Percentiles rank a stretch among this genome's conserved stretches.
phyloP scores from a whole-genome alignment of 345 rosid species.

The Pugionium cornutum region DNA sequence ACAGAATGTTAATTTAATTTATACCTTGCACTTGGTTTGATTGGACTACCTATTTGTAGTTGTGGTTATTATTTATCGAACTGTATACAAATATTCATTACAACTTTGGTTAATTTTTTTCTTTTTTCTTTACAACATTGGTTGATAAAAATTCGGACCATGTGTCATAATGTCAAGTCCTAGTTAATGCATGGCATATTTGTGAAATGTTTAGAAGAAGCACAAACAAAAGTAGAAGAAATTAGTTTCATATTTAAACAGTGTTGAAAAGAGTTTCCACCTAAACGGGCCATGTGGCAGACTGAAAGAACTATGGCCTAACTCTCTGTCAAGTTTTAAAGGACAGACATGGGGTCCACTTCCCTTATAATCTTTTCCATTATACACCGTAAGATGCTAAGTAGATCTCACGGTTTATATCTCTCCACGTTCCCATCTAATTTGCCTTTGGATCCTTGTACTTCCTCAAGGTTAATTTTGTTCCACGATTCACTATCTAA shows the following conservation, averaged over 20 bases:
- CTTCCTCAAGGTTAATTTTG: conserved; percentile 46
- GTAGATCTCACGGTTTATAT: conserved; percentile 26
- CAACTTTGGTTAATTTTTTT: no score
- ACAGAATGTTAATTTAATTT: no score
- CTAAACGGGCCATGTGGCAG: conserved; percentile 26
- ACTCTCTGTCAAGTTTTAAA: conserved; percentile 5
- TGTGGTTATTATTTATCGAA: no score
- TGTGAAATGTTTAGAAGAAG: not conserved
- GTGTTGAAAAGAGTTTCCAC: not conserved
- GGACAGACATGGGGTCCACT: conserved; percentile 31
- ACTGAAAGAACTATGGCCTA: conserved; percentile 29
- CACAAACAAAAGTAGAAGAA: not conserved
- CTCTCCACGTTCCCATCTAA: not conserved
- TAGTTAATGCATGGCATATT: not conserved
- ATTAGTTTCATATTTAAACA: not conserved
- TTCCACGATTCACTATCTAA: conserved; percentile 46
- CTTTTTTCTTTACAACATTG: no score
- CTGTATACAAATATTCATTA: no score
- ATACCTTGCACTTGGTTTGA: no score
- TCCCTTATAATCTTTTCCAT: not conserved
- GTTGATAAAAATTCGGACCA: no score
- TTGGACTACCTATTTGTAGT: no score
- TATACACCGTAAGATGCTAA: conserved; percentile 43
- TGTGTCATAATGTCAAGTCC: no score
- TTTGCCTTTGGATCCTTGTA: conserved; percentile 46